Base-by-base conservation (phyloP, 768 basidiomycete species). In the Leccinum pellstonianum region DNA sequence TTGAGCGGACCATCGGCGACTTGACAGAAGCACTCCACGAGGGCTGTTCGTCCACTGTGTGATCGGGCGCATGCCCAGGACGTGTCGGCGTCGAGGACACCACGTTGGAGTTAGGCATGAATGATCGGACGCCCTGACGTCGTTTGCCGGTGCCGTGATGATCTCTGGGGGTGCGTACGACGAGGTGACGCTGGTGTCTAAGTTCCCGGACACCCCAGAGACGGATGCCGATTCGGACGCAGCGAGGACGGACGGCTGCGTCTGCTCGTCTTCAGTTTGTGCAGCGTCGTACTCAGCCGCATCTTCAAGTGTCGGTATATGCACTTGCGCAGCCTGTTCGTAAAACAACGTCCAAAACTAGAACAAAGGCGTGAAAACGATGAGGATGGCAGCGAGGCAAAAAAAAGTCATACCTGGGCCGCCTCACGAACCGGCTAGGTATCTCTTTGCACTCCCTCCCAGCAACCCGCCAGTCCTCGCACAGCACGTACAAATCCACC, bases 311-410 rank as follows among this genome's bases (percentile, higher is more conserved):
- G 85, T 85, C 4, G 88, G 87, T 48, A 95, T 88, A 43, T 87
- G 85, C 29, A 94, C 88, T 66, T 93, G 88, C 4, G 96, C 95
- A 9, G 95, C 93, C 60, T 90, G 85, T 69, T 98, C 95, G 70
- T 95, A 98, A 79, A 99, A 98, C 0, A 91, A 89, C 4, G 88
- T 88, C 95, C 96, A 98, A 72, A 98, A 98, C 95, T 96, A 51
- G 19, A 27, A 1, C 25, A 52, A n/a, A 51, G 3, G 51, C 8
- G 19, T 49, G 50, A 50, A 37, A 37, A 51, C 7, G 19, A 25
- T 7, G 54, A 47, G n/a, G 7, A 53, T 3, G 10, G 9, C 27
- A 29, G 4, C 4, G 4, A n/a, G 10, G 12, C 25, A 12, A 5
- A 33, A 19, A 29, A 29, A 8, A 29, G 12, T 10, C 51, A 15